Percentiles rank a stretch among this genome's conserved stretches.
Conservation (phyloP, 768 basidiomycete species). For the Tulasnella sp. region DNA sequence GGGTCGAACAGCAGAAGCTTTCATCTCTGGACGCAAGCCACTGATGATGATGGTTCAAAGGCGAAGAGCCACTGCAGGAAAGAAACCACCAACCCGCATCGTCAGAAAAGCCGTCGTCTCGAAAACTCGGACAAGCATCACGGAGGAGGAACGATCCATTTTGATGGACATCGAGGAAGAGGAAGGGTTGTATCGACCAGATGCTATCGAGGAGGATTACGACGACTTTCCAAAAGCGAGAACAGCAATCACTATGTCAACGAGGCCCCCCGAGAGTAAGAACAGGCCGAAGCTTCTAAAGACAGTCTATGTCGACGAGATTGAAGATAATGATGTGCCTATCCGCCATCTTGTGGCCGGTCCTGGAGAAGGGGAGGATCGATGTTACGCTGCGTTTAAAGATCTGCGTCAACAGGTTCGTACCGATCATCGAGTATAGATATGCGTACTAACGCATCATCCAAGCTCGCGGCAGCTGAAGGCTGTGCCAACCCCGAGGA, state of each 20-base stretch:
- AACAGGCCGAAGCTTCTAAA: background rate
- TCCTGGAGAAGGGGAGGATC: no score
- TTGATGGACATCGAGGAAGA: conserved; percentile 5
- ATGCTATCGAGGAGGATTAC: background rate
- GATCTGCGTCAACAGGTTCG: conserved; percentile 7
- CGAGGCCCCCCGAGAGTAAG: background rate
- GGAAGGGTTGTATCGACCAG: conserved; percentile 1
- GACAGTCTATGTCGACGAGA: background rate
- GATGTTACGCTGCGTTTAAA: conserved; percentile 16
- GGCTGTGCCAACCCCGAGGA: background rate
- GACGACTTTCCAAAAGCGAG: conserved; percentile 11
- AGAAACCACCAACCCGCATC: background rate
- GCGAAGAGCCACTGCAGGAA: conserved; percentile 3
- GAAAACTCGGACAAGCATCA: conserved; percentile 12
- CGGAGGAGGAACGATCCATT: conserved; percentile 15
- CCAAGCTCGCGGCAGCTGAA: conserved; percentile 10
- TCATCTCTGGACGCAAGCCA: conserved; percentile 8
- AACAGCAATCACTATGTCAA: conserved; percentile 9
- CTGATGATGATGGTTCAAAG: conserved; percentile 17
- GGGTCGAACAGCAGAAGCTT: conserved; percentile 16
- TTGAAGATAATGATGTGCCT: background rate
- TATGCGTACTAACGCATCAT: background rate
- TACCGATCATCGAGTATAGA: background rate
- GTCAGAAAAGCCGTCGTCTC: conserved; percentile 6
- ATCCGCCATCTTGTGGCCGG: background rate